These are phyloP conservation scores for Aurantiochytrium sp. DNA, from an alignment of 108 stramenopile genomes.

Conservation along the genomic window DNA sequence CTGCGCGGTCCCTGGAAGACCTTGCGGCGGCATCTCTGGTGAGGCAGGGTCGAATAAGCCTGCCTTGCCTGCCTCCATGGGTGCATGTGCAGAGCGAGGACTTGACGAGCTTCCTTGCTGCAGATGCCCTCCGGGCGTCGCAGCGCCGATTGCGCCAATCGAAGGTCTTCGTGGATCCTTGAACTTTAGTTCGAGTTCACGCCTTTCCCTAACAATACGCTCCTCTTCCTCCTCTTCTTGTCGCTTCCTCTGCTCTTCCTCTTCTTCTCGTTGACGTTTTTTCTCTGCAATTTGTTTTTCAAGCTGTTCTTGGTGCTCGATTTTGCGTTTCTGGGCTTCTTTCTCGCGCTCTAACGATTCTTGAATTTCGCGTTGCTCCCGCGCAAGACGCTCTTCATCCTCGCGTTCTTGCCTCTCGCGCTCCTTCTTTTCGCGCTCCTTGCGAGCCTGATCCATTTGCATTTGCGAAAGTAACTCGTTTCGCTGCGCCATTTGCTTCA, in stretches of 20 bases:
- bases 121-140: too few relatives aligned
- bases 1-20: background rate
- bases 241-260: background rate
- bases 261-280: background rate
- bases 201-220: background rate
- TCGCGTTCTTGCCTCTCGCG: background rate
- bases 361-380: background rate
- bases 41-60: background rate
- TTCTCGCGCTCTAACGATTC: conserved; percentile 11
- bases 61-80: background rate
- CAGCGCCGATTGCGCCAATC: too few relatives aligned
- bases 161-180: background rate
- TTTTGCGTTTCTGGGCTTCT: background rate
- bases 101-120: too few relatives aligned
- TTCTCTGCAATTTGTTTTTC: background rate
- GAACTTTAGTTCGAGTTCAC: background rate
- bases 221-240: background rate
- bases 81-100: too few relatives aligned
- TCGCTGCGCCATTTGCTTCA: background rate
- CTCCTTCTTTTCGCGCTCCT: background rate
- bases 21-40: background rate
- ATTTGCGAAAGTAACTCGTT: background rate
- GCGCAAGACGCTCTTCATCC: background rate
- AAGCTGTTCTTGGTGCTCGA: background rate
- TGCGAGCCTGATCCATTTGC: background rate